These are phyloP conservation scores for Ananas comosus DNA, from an alignment of 176 grass and related monocot species.

Conservation along the genomic window DNA sequence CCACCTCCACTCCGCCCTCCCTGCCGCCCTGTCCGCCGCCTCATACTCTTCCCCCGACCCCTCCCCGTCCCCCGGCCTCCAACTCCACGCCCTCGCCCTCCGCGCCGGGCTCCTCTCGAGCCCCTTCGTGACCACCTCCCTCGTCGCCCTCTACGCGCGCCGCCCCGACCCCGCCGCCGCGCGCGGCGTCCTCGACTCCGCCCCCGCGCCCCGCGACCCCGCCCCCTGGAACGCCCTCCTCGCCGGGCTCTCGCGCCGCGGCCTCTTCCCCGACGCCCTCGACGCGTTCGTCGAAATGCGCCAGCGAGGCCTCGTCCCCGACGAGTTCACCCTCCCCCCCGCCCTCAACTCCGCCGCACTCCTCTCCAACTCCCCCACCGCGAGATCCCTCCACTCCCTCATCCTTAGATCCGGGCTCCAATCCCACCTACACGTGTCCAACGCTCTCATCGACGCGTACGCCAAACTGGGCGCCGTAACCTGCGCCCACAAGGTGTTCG, in stretches of 20 bases:
- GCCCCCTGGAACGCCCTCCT: constrained; percentile 51
- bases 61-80: neutral
- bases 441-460: constrained; percentile 56
- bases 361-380: constrained; percentile 3
- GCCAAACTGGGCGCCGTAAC: constrained; percentile 26
- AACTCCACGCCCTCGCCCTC: constrained; percentile 8
- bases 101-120: constrained; percentile 9
- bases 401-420: constrained; percentile 41
- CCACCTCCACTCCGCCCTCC: constrained; percentile 9
- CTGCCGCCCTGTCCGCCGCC: constrained; percentile 5
- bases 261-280: constrained; percentile 23
- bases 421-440: constrained; percentile 40
- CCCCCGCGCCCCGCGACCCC: constrained; percentile 9
- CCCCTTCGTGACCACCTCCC: constrained; percentile 18
- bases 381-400: constrained; percentile 24
- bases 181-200: neutral
- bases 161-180: neutral
- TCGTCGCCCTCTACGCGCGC: constrained; percentile 16
- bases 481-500: constrained; percentile 34
- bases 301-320: constrained; percentile 25
- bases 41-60: neutral
- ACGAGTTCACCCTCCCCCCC: constrained; percentile 57
- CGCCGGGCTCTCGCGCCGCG: constrained; percentile 29
- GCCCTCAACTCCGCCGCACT: constrained; percentile 46
- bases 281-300: constrained; percentile 51